These are phyloP conservation scores for Suillus decipiens DNA, from an alignment of 768 basidiomycete species.

Conservation along the genomic window DNA sequence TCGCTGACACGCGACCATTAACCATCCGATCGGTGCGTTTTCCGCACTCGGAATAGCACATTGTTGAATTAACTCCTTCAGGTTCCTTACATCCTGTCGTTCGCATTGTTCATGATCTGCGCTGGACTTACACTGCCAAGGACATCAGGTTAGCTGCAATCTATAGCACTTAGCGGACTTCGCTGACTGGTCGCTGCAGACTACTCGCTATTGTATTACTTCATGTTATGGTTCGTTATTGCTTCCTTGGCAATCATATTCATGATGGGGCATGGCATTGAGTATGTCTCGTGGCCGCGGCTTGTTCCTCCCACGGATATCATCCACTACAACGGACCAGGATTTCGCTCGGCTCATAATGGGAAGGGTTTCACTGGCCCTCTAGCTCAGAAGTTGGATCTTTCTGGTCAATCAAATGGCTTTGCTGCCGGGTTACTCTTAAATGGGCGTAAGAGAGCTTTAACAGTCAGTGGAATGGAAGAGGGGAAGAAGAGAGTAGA, in stretches of 20 bases:
- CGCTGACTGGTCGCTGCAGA: conserved; percentile 45
- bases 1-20: conserved; percentile 81
- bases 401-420: conserved; percentile 36
- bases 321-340: conserved; percentile 88
- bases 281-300: conserved; percentile 94
- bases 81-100: conserved; percentile 83
- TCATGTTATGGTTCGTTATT: conserved; percentile 75
- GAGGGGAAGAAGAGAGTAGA: conserved; percentile 82
- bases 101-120: conserved; percentile 86
- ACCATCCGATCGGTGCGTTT: conserved; percentile 73
- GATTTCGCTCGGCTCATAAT: conserved; percentile 73
- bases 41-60: conserved; percentile 15
- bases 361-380: conserved; percentile 69
- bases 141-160: conserved; percentile 67
- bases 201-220: conserved; percentile 84
- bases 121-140: conserved; percentile 86
- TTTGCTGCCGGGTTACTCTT: conserved; percentile 36
- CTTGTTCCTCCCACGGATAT: conserved; percentile 76
- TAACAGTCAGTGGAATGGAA: conserved; percentile 45
- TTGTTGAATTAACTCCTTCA: conserved; percentile 33
- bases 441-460: conserved; percentile 38
- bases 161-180: not conserved
- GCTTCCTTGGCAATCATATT: conserved; percentile 63
- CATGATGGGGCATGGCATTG: conserved; percentile 84
- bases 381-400: conserved; percentile 33